Evolutionary conservation across 2,329 filamentous ascomycete genomes (phyloP).

Genomic region (Mycosphaerella sp.): DNA sequence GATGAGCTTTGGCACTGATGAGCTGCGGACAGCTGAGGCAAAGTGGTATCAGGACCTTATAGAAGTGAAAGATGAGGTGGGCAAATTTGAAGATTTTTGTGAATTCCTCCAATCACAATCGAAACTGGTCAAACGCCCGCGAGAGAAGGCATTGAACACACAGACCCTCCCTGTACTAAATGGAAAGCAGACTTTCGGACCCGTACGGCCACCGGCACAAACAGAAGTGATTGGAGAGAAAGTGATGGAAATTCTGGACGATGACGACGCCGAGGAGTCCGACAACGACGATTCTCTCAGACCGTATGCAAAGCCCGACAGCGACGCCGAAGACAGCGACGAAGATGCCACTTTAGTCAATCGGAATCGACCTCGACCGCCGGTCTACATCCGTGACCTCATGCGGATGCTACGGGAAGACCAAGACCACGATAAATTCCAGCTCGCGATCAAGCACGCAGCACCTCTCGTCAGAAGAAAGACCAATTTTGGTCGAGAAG

Average conservation of each 20-base stretch:
- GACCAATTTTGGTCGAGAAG: constrained; percentile 78
- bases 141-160: background rate
- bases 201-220: constrained; percentile 26
- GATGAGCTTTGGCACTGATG: constrained; percentile 79
- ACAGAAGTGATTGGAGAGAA: constrained; percentile 31
- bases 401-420: constrained; percentile 71
- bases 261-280: constrained; percentile 38
- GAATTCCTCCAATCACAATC: constrained; percentile 24
- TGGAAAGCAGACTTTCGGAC: constrained; percentile 31
- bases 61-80: constrained; percentile 56
- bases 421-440: constrained; percentile 79
- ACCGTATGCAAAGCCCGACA: constrained; percentile 78
- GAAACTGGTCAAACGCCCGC: background rate
- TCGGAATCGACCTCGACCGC: constrained; percentile 73
- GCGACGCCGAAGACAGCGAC: constrained; percentile 84
- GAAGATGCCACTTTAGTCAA: constrained; percentile 85
- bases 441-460: constrained; percentile 70
- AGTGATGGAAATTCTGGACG: constrained; percentile 31
- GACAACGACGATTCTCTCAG: constrained; percentile 56
- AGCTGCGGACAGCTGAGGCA: constrained; percentile 66
- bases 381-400: constrained; percentile 86
- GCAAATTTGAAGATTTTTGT: constrained; percentile 50
- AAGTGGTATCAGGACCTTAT: constrained; percentile 66
- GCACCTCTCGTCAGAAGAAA: constrained; percentile 80
- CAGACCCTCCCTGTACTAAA: constrained; percentile 22